These are phyloP conservation scores for Omphalotus guepiniiformis DNA, from an alignment of 768 basidiomycete species.

Conservation along the genomic window DNA sequence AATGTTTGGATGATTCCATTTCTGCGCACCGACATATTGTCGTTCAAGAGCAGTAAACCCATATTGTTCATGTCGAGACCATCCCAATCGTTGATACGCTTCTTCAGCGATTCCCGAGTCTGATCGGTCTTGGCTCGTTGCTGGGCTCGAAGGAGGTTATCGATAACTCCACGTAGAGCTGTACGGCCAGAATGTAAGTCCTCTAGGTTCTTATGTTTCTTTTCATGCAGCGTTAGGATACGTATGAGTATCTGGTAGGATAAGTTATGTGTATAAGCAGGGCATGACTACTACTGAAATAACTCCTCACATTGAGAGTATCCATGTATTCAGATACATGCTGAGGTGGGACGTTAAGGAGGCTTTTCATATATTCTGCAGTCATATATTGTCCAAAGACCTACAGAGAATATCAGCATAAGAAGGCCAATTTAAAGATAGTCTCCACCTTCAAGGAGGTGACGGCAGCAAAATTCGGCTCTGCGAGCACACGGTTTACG, in stretches of 20 bases:
- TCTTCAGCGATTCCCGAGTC: neutral
- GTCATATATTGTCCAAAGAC: neutral
- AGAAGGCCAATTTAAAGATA: neutral
- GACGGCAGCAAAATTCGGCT: neutral
- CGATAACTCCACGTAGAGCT: slow-evolving; percentile 1
- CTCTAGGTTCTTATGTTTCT: neutral
- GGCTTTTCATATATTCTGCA: neutral
- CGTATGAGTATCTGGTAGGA: neutral
- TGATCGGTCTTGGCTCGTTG: slow-evolving; percentile 1
- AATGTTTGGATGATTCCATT: slow-evolving; percentile 1
- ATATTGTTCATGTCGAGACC: neutral
- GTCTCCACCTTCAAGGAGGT: neutral
- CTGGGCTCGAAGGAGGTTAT: neutral
- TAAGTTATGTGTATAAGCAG: too few species aligned
- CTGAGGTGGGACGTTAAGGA: slow-evolving; percentile 1
- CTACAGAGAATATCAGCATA: neutral
- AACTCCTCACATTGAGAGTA: neutral
- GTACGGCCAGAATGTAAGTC: slow-evolving; percentile 2
- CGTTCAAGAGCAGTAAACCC: neutral
- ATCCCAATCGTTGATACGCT: slow-evolving; percentile 3
- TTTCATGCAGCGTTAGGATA: neutral
- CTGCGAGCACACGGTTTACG: slow-evolving; percentile 3
- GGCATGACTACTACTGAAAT: too few species aligned
- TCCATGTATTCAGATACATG: neutral
- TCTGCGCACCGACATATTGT: slow-evolving; percentile 1